Conservation (phyloP, 345 rosid species). For the Hibiscus syriacus region DNA sequence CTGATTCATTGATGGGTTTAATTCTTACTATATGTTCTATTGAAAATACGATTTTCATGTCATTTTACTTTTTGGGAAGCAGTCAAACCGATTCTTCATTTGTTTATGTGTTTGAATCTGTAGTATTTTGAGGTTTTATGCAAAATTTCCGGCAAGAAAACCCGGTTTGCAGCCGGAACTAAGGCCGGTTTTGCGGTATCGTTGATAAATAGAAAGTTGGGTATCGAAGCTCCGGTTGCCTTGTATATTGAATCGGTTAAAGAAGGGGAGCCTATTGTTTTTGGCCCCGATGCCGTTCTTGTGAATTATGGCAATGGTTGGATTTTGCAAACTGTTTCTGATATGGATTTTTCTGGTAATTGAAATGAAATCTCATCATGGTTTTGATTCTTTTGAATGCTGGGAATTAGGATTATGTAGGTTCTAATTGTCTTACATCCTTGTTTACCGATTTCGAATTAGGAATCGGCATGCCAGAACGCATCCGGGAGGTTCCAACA, state of each 20-base stretch:
- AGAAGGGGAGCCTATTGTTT: constrained; percentile 59
- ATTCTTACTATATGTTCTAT: not conserved
- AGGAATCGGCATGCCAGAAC: constrained; percentile 27
- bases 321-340: constrained; percentile 53
- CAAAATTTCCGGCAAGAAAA: constrained; percentile 38
- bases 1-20: not conserved
- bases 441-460: not conserved
- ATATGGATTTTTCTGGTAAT: constrained; percentile 31
- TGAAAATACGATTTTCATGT: not conserved
- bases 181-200: constrained; percentile 75
- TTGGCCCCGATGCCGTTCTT: constrained; percentile 67
- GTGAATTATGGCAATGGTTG: constrained; percentile 56
- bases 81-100: not conserved
- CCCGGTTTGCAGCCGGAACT: constrained; percentile 64
- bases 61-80: not conserved
- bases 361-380: too few relatives aligned
- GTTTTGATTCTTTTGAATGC: too few relatives aligned
- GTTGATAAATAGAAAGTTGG: constrained; percentile 54
- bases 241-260: constrained; percentile 54
- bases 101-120: not conserved
- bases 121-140: constrained; percentile 72
- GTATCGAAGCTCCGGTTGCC: constrained; percentile 25
- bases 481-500: constrained; percentile 1
- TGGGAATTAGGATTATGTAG: not conserved
- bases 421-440: not conserved